A percentile compares a stretch with the other conserved stretches of the same genome.
Evolutionary conservation across 2,329 filamentous ascomycete species (phyloP).

Genomic region (Aspergillus niger): DNA sequence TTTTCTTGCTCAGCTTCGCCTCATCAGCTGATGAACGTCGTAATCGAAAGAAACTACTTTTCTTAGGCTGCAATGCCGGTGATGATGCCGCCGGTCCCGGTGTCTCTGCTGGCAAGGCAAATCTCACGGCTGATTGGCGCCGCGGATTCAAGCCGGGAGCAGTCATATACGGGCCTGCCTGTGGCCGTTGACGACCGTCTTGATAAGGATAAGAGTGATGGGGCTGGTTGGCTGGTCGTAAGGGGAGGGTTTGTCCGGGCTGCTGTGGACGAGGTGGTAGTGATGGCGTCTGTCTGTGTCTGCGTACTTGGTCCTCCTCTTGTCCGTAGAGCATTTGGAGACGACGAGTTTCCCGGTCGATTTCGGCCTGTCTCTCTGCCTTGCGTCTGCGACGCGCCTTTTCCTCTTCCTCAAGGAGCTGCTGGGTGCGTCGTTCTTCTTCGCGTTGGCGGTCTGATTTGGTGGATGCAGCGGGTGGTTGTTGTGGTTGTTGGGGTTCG

Average conservation of each 20-base stretch:
- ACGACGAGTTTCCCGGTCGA: conserved; percentile 77
- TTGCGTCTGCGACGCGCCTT: conserved; percentile 51
- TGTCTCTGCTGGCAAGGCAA: conserved; percentile 18
- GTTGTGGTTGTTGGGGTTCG: conserved; percentile 13
- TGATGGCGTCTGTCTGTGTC: conserved; percentile 26
- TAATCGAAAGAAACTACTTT: conserved; percentile 50
- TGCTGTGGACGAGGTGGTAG: conserved; percentile 23
- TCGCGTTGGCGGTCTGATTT: conserved; percentile 30
- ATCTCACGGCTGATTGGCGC: conserved; percentile 25
- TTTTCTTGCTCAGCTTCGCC: conserved; percentile 46
- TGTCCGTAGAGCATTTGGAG: conserved; percentile 61
- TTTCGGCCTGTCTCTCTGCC: conserved; percentile 54
- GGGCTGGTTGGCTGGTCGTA: conserved; percentile 10
- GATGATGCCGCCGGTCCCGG: conserved; percentile 10
- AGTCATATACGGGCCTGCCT: neutral
- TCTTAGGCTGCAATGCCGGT: conserved; percentile 38
- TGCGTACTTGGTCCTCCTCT: conserved; percentile 40
- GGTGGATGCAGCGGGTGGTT: neutral
- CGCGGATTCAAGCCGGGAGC: conserved; percentile 1
- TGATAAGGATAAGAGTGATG: conserved; percentile 21
- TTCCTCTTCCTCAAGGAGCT: conserved; percentile 56
- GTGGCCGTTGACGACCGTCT: conserved; percentile 8
- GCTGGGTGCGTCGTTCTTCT: conserved; percentile 54
- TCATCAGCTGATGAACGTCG: conserved; percentile 38
- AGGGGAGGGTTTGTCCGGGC: conserved; percentile 20